These are phyloP conservation scores for Diplodia intermedia DNA, from an alignment of 2,329 filamentous ascomycete species.

Conservation along the genomic window DNA sequence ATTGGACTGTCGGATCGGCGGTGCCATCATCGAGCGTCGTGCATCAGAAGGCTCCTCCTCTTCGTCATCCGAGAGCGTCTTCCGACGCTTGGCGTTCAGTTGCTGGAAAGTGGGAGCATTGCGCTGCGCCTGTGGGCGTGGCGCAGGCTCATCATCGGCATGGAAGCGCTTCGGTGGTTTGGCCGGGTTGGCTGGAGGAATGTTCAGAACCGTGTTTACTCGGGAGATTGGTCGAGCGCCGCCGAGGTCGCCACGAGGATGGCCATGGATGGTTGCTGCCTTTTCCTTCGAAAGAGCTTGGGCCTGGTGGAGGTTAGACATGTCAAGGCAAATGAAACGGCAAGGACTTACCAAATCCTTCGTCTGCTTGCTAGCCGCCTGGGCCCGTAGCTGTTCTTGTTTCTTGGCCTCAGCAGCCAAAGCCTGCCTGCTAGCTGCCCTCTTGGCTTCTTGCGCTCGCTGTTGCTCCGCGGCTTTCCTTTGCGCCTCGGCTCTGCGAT, in stretches of 20 bases:
- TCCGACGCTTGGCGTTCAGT: slow-evolving; percentile 78
- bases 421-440: slow-evolving; percentile 46
- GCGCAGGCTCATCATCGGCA: slow-evolving; percentile 64
- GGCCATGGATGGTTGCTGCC: slow-evolving; percentile 39
- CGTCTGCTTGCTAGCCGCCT: slow-evolving; percentile 33
- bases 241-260: slow-evolving; percentile 57
- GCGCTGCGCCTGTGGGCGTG: slow-evolving; percentile 62
- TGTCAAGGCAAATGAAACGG: not conserved
- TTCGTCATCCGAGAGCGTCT: slow-evolving; percentile 68
- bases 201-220: slow-evolving; percentile 67
- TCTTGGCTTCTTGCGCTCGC: slow-evolving; percentile 45
- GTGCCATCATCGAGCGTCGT: slow-evolving; percentile 74
- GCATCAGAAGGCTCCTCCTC: slow-evolving; percentile 67
- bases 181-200: slow-evolving; percentile 67
- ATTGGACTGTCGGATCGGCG: slow-evolving; percentile 82
- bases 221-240: slow-evolving; percentile 64
- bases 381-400: slow-evolving; percentile 27
- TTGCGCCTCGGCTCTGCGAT: slow-evolving; percentile 48
- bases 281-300: slow-evolving; percentile 39
- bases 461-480: slow-evolving; percentile 49
- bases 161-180: slow-evolving; percentile 75
- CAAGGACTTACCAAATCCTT: slow-evolving; percentile 38
- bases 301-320: slow-evolving; percentile 30
- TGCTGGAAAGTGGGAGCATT: slow-evolving; percentile 62
- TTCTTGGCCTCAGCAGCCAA: slow-evolving; percentile 41